Evolutionary conservation across 106 monocot species (phyloP), one percentile per base, ranked within the genome.

Genomic region (Narthecium ossifragum): DNA sequence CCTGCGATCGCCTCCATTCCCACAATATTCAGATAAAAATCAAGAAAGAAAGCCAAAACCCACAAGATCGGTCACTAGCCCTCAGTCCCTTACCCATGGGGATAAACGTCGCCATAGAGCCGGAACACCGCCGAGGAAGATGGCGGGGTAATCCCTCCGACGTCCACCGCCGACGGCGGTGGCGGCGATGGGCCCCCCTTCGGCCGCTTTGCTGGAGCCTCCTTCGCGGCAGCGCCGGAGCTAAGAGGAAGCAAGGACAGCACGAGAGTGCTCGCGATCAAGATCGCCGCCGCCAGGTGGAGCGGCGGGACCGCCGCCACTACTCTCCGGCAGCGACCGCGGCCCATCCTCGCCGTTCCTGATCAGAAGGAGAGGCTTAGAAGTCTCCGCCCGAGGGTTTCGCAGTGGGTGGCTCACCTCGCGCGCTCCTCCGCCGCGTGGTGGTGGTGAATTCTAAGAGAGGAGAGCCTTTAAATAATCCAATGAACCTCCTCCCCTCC

Each of bases 51-150:
- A 45, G 30, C 30, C 29, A 28, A 5, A 38, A 50, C n/a, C 3
- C 15, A 22, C 20, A 1, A 22, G 2, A 49, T 23, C 9, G 20
- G n/a, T 4, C 32, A 31, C 1, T 11, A 28, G 17, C 30, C 9
- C 4, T 14, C 15, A 12, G 21, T 22, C 31, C 7, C 22, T 38
- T 61, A 98, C 96, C 96, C 90, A 52, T 70, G 57, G 15, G 96
- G 96, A 39, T 98, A 98, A 37, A 98, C 86, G 72, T 90, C 62
- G 51, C 96, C 96, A 51, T 59, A 27, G 61, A 98, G 64, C 31
- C 75, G 86, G 57, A 98, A 84, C 15, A 98, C 68, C 45, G 73
- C 74, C 46, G 96, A 90, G 51, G 90, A 75, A 30, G 51, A 21
- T 30, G 26, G 8, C 2, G 6, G 18, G 39, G n/a, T n/a, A n/a